Evolutionary conservation across 2,329 filamentous ascomycete genomes (phyloP), one percentile per base, ranked within the genome.

Genomic region (Sclerotinia trifoliorum): DNA sequence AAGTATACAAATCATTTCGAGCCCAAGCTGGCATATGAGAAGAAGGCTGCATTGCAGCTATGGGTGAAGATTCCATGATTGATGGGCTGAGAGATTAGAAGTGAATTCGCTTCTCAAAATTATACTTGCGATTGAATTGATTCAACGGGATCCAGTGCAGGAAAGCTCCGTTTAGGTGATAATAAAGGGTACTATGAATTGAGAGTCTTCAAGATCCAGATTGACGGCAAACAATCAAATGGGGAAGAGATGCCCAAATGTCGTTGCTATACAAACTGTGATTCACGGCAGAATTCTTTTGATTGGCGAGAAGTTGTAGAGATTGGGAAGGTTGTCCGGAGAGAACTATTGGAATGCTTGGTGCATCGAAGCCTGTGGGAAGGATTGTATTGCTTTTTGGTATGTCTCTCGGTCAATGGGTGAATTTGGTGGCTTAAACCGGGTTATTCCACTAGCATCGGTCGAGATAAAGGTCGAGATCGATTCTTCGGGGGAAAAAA

Each of bases 41-140:
- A 81, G 80, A 86, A 84, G 90, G 92, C 82, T 93, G 93, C 89
- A 98, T 91, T 68, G 94, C 93, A 80, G 94, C 94, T 78, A 98
- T 82, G 58, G 95, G 95, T 75, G 95, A 98, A 56, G 94, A 97
- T 81, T 97, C 93, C 93, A 98, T 97, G 15, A 26, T 51, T 62
- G 51, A 29, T 42, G 44, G 24, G 55, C 29, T 3, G 11, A 17
- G 64, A 49, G 44, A 42, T 15, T 29, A 26, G 32, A 51, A 21
- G 42, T 61, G 63, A 66, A 60, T 66, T 66, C 15, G 32, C 52
- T 52, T 32, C 29, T 61, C 64, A 19, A 49, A 66, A 51, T 60
- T 44, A 51, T 66, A 66, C 42, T 49, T 26, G 51, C 64, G 52
- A 66, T 66, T 66, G 55, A 66, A 61, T 63, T 52, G 46, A 66